Base-by-base conservation (phyloP, 352 stramenopile genomes). In the Pythium plurisporium region DNA sequence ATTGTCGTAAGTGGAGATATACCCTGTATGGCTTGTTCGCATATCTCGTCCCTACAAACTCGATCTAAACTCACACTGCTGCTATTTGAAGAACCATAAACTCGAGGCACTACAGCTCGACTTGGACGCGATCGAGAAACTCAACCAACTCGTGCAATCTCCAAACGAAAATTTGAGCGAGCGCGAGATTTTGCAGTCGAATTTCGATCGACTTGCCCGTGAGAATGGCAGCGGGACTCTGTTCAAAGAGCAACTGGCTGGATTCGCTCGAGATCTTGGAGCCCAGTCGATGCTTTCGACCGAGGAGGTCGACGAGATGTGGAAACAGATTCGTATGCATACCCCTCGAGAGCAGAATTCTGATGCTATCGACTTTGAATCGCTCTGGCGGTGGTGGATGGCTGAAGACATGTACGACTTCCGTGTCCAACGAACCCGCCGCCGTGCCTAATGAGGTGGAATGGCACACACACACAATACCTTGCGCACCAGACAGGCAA, bases 341-440 rank as follows among this genome's bases (percentile, higher is more conserved):
- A 38, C 17, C 22, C 19, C 30, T 9, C 11, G n/a, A 1, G 8
- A 3, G 29, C 19, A 29, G 3, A 27, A 29, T 22, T 6, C 6
- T 9, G 15, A 54, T 29, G 40, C 14, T 11, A 56, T 87, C 38
- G 51, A 50, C 17, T 83, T 87, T 48, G 46, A 64, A 1, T 30
- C 33, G 10, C 26, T 89, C 9, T 87, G 76, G 79, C 64, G 62
- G 8, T 87, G 79, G 79, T 89, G 79, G 79, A 50, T 80, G 26
- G 72, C 64, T 0, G 76, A 86, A 14, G 34, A 56, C 27, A 73
- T 72, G 37, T 70, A 68, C 38, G 66, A 69, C 4, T 63, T 50
- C 49, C 42, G 34, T 17, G 55, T 19, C 19, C 49, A 51, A 2
- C 34, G 34, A 17, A 33, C 6, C 3, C 51, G 50, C 34, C 36